Conservation (phyloP, 148 eudicot species). For the Suaeda aralocaspica region DNA sequence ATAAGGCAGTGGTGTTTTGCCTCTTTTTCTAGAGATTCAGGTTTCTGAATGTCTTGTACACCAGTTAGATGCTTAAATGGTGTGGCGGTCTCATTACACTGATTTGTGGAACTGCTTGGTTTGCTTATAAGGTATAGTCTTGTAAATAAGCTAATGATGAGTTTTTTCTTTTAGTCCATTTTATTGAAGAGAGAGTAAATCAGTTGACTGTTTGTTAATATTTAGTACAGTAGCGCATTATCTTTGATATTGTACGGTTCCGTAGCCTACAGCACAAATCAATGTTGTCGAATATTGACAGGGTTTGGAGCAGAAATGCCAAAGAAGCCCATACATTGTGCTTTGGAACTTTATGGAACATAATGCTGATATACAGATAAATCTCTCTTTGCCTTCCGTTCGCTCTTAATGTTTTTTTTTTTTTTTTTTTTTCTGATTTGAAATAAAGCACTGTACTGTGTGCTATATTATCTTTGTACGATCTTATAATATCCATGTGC, state of each 20-base stretch:
- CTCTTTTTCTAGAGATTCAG: not conserved
- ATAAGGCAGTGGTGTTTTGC: not conserved
- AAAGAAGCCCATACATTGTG: not conserved
- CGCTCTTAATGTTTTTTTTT: too few relatives aligned
- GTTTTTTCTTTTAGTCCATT: not conserved
- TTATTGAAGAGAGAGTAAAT: not conserved
- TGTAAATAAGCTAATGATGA: constrained; percentile 27
- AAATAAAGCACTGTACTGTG: too few relatives aligned
- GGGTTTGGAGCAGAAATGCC: not conserved
- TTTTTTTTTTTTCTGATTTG: too few relatives aligned
- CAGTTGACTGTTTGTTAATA: not conserved
- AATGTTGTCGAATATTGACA: not conserved
- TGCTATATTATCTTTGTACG: too few relatives aligned
- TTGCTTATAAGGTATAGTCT: constrained; percentile 10
- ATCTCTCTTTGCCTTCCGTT: not conserved
- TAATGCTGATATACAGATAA: too few relatives aligned
- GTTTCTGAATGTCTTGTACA: constrained; percentile 1
- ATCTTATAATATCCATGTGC: too few relatives aligned
- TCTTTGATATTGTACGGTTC: not conserved
- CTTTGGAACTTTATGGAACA: constrained; percentile 13
- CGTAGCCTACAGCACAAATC: not conserved
- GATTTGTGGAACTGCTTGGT: constrained; percentile 8
- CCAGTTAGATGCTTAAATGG: constrained; percentile 6
- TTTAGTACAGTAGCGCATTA: not conserved
- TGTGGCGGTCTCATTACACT: constrained; percentile 6